phyloP scores from a whole-genome alignment of 305 asterid genomes.

The Fraxinus ornus region DNA sequence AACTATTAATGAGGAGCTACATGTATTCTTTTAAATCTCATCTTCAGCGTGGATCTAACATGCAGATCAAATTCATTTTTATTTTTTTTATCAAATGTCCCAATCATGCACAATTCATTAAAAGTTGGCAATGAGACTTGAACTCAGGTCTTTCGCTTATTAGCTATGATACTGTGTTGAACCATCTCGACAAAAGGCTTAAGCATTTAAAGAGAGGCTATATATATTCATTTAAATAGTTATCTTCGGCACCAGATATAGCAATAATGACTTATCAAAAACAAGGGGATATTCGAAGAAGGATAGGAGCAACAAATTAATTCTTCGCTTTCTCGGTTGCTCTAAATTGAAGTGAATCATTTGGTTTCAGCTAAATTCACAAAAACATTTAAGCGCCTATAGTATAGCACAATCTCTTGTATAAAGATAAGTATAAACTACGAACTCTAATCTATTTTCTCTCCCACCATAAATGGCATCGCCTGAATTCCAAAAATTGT shows the following conservation, averaged over 20 bases:
- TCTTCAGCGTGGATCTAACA: neutral
- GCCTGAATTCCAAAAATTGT: slow-evolving; percentile 32
- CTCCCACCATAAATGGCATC: slow-evolving; percentile 45
- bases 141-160: neutral
- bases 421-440: slow-evolving; percentile 32
- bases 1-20: neutral
- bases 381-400: slow-evolving; percentile 32
- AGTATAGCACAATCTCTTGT: slow-evolving; percentile 36
- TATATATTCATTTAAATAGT: neutral
- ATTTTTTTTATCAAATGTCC: neutral
- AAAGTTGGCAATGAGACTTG: neutral
- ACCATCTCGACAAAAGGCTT: neutral
- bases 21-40: neutral
- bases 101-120: neutral
- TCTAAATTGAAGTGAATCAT: slow-evolving; percentile 26
- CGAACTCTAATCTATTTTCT: slow-evolving; percentile 42
- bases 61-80: neutral
- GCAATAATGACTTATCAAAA: slow-evolving; percentile 8
- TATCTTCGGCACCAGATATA: neutral
- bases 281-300: slow-evolving; percentile 9
- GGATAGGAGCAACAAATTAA: slow-evolving; percentile 14
- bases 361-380: slow-evolving; percentile 37
- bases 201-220: neutral
- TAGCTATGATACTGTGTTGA: neutral
- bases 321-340: slow-evolving; percentile 15